Evolutionary conservation across 352 stramenopile genomes (phyloP).

Genomic region (Phytopythium ostracodes): DNA sequence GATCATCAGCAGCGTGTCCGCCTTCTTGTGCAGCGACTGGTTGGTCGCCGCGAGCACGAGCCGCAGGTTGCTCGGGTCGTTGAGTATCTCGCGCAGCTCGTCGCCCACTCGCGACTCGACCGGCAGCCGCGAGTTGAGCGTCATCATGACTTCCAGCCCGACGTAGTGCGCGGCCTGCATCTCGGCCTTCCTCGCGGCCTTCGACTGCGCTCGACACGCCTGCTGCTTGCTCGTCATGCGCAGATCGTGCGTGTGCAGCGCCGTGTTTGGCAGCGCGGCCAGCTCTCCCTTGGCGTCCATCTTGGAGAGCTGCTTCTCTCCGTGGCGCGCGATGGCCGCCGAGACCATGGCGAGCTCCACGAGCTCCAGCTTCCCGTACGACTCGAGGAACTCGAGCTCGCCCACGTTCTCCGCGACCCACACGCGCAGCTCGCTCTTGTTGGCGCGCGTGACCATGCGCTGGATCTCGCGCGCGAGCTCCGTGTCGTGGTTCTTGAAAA

Average conservation of each 20-base stretch:
- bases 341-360: conserved; percentile 42
- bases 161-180: conserved; percentile 41
- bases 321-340: conserved; percentile 27
- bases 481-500: conserved; percentile 49
- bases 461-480: conserved; percentile 33
- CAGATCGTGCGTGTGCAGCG: conserved; percentile 32
- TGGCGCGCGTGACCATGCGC: conserved; percentile 24
- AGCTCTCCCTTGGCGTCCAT: conserved; percentile 32
- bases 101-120: conserved; percentile 33
- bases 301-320: conserved; percentile 16
- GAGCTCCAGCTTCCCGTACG: conserved; percentile 32
- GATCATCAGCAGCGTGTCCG: conserved; percentile 33
- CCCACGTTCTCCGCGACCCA: conserved; percentile 31
- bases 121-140: conserved; percentile 32
- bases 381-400: conserved; percentile 12
- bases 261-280: conserved; percentile 27
- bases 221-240: conserved; percentile 33
- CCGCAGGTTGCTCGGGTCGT: conserved; percentile 35
- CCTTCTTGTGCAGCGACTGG: conserved; percentile 41
- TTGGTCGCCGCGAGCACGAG: conserved; percentile 35
- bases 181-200: conserved; percentile 30
- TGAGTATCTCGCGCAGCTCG: conserved; percentile 40
- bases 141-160: conserved; percentile 42
- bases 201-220: conserved; percentile 31
- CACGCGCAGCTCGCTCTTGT: conserved; percentile 22